These are phyloP conservation scores for Candida dubliniensis DNA, from an alignment of 1,139 yeast species.

Conservation along the genomic window DNA sequence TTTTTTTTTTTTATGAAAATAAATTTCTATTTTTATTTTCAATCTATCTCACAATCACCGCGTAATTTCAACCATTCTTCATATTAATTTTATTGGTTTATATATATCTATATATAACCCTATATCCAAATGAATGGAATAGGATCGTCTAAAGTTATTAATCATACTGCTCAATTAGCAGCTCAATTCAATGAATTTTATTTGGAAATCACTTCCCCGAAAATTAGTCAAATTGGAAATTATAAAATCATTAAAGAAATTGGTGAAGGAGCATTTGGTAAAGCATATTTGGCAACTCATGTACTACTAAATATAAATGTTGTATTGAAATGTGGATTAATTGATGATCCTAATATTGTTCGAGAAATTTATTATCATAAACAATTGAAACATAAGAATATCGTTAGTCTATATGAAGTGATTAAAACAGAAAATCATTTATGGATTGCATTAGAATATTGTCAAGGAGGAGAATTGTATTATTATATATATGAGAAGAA, in stretches of 20 bases:
- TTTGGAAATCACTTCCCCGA: constrained; percentile 51
- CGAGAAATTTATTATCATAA: constrained; percentile 88
- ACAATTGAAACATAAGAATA: constrained; percentile 80
- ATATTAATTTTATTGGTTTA: background rate
- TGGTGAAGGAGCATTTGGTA: constrained; percentile 92
- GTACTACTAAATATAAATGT: constrained; percentile 70
- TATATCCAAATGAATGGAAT: constrained; percentile 5
- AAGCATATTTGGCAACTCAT: constrained; percentile 83
- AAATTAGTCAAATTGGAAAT: constrained; percentile 69
- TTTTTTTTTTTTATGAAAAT: too few species aligned
- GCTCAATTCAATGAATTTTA: constrained; percentile 66
- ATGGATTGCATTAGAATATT: constrained; percentile 89
- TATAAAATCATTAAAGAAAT: constrained; percentile 69
- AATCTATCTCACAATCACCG: too few species aligned
- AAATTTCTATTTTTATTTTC: too few species aligned
- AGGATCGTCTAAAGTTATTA: constrained; percentile 12
- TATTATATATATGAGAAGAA: constrained; percentile 64
- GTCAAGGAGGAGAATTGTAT: constrained; percentile 85
- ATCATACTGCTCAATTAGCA: constrained; percentile 49
- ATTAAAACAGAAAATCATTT: constrained; percentile 76
- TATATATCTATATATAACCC: too few species aligned
- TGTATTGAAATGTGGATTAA: constrained; percentile 83
- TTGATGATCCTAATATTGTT: constrained; percentile 84
- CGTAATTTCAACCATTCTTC: background rate
- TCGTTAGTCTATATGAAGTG: constrained; percentile 83